Conservation (phyloP, 73 alveolate genomes). For the Paramecium sexaurelia region DNA sequence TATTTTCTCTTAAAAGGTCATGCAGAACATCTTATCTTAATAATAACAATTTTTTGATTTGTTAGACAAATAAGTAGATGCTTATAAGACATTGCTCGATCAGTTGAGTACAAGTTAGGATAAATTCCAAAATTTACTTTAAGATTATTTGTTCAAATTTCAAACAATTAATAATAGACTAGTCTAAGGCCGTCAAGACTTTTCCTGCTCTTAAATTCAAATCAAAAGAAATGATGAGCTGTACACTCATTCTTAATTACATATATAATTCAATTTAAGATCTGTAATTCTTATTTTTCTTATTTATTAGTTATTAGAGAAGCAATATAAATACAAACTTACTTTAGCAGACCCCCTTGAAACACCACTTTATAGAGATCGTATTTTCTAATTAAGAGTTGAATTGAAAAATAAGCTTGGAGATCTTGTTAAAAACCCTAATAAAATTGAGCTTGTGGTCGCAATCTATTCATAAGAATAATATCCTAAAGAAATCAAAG, state of each 20-base stretch:
- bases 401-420: slow-evolving; percentile 21
- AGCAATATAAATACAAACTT: slow-evolving; percentile 26
- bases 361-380: slow-evolving; percentile 52
- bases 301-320: slow-evolving; percentile 3
- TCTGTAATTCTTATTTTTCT: background rate
- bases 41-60: slow-evolving; percentile 38
- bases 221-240: slow-evolving; percentile 59
- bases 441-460: slow-evolving; percentile 5
- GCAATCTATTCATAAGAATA: slow-evolving; percentile 45
- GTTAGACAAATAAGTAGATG: slow-evolving; percentile 47
- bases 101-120: slow-evolving; percentile 7
- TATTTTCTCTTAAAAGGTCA: background rate
- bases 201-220: background rate
- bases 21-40: slow-evolving; percentile 13
- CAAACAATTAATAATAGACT: slow-evolving; percentile 21
- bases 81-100: slow-evolving; percentile 35
- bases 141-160: slow-evolving; percentile 32
- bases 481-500: slow-evolving; percentile 50
- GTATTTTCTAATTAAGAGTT: slow-evolving; percentile 31
- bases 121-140: background rate
- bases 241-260: slow-evolving; percentile 15
- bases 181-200: background rate
- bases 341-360: slow-evolving; percentile 32
- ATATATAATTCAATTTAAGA: slow-evolving; percentile 27
- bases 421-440: background rate